Conservation (phyloP, 306 rosid genomes). For the Gastrolobium villosum region DNA sequence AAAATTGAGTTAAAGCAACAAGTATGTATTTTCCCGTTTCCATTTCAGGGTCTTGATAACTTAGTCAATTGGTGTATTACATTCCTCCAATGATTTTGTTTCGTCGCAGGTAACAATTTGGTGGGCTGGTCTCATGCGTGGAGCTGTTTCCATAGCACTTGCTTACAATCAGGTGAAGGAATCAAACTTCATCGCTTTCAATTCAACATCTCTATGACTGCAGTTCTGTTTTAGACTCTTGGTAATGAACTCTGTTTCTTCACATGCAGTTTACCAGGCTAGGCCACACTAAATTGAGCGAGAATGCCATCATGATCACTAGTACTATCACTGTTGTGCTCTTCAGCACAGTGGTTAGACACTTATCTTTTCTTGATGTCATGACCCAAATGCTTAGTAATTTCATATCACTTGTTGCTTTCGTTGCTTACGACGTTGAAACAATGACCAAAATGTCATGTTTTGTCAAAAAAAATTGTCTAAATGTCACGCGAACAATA, state of each 20-base stretch:
- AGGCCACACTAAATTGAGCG: slow-evolving; percentile 77
- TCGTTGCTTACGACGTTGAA: too few species aligned
- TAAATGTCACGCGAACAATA: too few species aligned
- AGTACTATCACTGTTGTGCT: slow-evolving; percentile 97
- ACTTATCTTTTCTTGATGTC: slow-evolving; percentile 22
- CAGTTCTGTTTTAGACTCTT: not conserved
- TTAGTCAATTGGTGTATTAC: slow-evolving; percentile 17
- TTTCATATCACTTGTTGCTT: slow-evolving; percentile 14
- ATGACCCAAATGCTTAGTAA: not conserved
- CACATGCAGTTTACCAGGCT: slow-evolving; percentile 78
- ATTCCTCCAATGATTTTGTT: slow-evolving; percentile 15
- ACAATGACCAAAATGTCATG: too few species aligned
- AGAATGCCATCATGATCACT: slow-evolving; percentile 92
- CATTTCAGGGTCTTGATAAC: not conserved
- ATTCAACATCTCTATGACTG: slow-evolving; percentile 6
- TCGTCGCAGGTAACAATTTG: slow-evolving; percentile 83
- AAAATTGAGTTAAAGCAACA: slow-evolving; percentile 85
- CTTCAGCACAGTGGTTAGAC: slow-evolving; percentile 94
- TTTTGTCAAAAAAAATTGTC: too few species aligned
- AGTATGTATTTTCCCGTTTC: slow-evolving; percentile 57
- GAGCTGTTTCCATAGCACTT: slow-evolving; percentile 97
- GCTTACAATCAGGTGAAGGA: slow-evolving; percentile 89
- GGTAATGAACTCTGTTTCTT: slow-evolving; percentile 27
- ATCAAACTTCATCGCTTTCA: slow-evolving; percentile 39
- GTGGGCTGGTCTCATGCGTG: slow-evolving; percentile 99